These are phyloP conservation scores for Larix sibirica DNA, from an alignment of 83 land plant species.

Conservation along the genomic window DNA sequence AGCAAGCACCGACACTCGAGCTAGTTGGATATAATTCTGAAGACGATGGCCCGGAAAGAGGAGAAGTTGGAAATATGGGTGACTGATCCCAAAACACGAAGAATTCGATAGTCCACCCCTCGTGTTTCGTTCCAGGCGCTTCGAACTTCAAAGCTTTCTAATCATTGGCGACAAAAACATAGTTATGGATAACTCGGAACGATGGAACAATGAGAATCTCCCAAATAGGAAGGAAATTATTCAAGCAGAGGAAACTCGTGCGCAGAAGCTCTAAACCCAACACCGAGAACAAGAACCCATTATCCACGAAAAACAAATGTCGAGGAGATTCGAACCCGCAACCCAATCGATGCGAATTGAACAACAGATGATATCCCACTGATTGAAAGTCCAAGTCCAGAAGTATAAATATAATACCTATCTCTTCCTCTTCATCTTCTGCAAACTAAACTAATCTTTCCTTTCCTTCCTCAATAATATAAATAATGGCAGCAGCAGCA, in stretches of 20 bases:
- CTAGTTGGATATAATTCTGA: too few relatives aligned
- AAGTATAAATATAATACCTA: too few relatives aligned
- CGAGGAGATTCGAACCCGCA: slow-evolving; percentile 17
- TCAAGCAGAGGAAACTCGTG: not conserved
- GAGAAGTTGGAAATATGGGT: not conserved
- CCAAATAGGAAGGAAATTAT: not conserved
- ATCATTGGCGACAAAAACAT: slow-evolving; percentile 6
- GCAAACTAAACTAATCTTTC: too few relatives aligned
- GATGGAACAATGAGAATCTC: not conserved
- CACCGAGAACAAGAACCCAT: not conserved
- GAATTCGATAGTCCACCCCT: not conserved
- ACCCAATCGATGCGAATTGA: slow-evolving; percentile 6
- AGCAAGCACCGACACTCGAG: too few relatives aligned
- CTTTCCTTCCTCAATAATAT: too few relatives aligned
- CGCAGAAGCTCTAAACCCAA: slow-evolving; percentile 2
- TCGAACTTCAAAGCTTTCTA: not conserved
- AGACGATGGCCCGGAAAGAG: too few relatives aligned
- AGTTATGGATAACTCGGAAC: not conserved
- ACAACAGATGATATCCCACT: too few relatives aligned
- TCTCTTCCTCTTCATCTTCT: too few relatives aligned
- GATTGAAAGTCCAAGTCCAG: too few relatives aligned
- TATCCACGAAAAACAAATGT: not conserved
- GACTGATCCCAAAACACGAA: not conserved
- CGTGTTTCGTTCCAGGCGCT: slow-evolving; percentile 17
- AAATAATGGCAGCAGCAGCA: too few relatives aligned